These are phyloP conservation scores for Tremellales sp. DNA, from an alignment of 1,284 basidiomycete genomes.

Conservation along the genomic window DNA sequence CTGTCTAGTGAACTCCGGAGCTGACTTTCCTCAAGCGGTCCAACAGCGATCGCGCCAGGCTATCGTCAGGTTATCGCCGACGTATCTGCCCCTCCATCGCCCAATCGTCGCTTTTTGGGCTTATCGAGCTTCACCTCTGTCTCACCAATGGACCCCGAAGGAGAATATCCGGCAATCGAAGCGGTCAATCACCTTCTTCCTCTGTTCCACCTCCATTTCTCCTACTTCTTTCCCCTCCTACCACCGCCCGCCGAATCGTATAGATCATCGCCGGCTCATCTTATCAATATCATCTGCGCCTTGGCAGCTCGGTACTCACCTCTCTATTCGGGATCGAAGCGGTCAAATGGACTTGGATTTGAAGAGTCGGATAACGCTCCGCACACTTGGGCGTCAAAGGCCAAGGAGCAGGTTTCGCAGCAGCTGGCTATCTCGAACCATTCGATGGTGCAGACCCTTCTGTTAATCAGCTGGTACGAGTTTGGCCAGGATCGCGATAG, in stretches of 20 bases:
- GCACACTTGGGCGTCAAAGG: constrained; percentile 14
- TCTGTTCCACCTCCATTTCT: constrained; percentile 15
- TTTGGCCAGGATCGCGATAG: constrained; percentile 20
- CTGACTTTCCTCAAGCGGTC: constrained; percentile 11
- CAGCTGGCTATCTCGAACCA: constrained; percentile 9
- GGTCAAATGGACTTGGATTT: not conserved
- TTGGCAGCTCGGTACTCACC: constrained; percentile 14
- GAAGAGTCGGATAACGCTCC: not conserved
- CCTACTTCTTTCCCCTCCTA: constrained; percentile 19
- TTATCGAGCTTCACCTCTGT: not conserved
- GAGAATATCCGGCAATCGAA: constrained; percentile 2
- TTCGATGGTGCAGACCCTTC: constrained; percentile 13
- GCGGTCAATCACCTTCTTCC: constrained; percentile 12
- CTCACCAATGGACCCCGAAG: not conserved
- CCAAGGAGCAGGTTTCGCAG: constrained; percentile 14
- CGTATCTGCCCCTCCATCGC: constrained; percentile 14
- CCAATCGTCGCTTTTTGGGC: not conserved
- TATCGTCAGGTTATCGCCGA: constrained; percentile 15
- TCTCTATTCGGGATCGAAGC: constrained; percentile 4
- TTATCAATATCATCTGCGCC: constrained; percentile 19
- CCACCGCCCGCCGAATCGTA: not conserved
- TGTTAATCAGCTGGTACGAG: constrained; percentile 24
- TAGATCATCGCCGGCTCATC: constrained; percentile 4
- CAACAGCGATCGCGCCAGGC: constrained; percentile 20
- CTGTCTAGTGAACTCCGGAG: not conserved